Evolutionary conservation across 805 yeast genomes (phyloP).

Genomic region (Candida gorgasii): DNA sequence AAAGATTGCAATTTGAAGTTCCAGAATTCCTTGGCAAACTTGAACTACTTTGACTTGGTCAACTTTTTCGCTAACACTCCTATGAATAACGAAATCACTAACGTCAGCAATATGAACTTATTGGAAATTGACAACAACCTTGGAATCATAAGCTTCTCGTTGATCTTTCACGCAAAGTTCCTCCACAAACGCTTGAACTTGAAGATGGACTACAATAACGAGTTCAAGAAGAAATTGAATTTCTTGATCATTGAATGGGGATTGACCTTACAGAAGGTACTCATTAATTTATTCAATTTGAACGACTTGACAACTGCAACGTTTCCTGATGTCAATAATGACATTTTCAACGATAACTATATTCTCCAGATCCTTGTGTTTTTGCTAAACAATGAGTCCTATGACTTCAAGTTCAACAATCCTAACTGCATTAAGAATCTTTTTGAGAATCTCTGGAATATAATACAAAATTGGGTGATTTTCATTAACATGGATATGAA

Average conservation of each 20-base stretch:
- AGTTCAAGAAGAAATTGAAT: slow-evolving; percentile 25
- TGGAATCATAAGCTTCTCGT: slow-evolving; percentile 52
- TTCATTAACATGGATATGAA: slow-evolving; percentile 8
- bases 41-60: not conserved
- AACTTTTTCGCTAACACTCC: not conserved
- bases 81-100: slow-evolving; percentile 9
- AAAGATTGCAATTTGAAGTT: slow-evolving; percentile 42
- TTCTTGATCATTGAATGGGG: slow-evolving; percentile 47
- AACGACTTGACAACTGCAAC: slow-evolving; percentile 13
- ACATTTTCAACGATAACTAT: slow-evolving; percentile 23
- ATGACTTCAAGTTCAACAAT: slow-evolving; percentile 12
- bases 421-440: slow-evolving; percentile 11
- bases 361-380: slow-evolving; percentile 30
- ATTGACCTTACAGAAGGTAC: slow-evolving; percentile 43
- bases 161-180: slow-evolving; percentile 40
- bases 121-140: slow-evolving; percentile 47
- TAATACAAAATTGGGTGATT: slow-evolving; percentile 15
- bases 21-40: slow-evolving; percentile 11
- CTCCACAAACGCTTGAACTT: slow-evolving; percentile 22
- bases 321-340: slow-evolving; percentile 10
- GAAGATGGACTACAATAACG: slow-evolving; percentile 23
- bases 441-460: slow-evolving; percentile 8
- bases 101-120: slow-evolving; percentile 4
- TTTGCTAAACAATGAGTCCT: slow-evolving; percentile 18
- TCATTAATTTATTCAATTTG: slow-evolving; percentile 25